These are phyloP conservation scores for Passalora sequoiae DNA, from an alignment of 2,329 filamentous ascomycete species.

Conservation along the genomic window DNA sequence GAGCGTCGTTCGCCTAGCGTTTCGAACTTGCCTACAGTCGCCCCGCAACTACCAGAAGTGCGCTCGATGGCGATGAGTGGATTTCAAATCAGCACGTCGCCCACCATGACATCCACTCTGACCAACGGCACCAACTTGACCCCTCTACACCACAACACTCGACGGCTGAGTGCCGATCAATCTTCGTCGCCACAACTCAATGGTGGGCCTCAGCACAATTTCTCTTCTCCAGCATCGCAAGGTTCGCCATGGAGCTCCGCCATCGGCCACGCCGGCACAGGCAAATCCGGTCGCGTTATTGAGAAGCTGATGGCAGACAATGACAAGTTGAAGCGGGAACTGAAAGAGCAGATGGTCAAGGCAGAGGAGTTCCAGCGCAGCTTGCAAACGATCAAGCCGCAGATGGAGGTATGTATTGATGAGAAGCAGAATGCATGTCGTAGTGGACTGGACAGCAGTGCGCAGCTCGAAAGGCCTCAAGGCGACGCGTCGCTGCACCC, in stretches of 20 bases:
- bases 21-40: background rate
- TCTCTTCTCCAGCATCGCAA: constrained; percentile 16
- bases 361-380: constrained; percentile 67
- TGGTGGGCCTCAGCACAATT: constrained; percentile 9
- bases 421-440: no score
- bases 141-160: constrained; percentile 17
- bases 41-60: constrained; percentile 10
- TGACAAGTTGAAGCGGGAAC: constrained; percentile 67
- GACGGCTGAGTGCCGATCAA: constrained; percentile 11
- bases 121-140: constrained; percentile 14
- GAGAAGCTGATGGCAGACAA: constrained; percentile 77
- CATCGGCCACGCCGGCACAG: constrained; percentile 60
- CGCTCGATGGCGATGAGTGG: no score
- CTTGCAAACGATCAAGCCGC: constrained; percentile 63
- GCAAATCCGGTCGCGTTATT: constrained; percentile 73
- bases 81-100: constrained; percentile 8
- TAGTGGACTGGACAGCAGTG: no score
- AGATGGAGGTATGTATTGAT: constrained; percentile 66
- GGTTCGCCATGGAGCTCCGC: constrained; percentile 56
- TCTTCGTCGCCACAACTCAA: constrained; percentile 4
- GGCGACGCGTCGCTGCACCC: no score
- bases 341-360: constrained; percentile 39
- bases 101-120: constrained; percentile 8
- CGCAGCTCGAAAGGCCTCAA: no score
- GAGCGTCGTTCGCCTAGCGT: background rate